These are phyloP conservation scores for Diplodia sapinea DNA, from an alignment of 2,329 filamentous ascomycete genomes.

Conservation along the genomic window DNA sequence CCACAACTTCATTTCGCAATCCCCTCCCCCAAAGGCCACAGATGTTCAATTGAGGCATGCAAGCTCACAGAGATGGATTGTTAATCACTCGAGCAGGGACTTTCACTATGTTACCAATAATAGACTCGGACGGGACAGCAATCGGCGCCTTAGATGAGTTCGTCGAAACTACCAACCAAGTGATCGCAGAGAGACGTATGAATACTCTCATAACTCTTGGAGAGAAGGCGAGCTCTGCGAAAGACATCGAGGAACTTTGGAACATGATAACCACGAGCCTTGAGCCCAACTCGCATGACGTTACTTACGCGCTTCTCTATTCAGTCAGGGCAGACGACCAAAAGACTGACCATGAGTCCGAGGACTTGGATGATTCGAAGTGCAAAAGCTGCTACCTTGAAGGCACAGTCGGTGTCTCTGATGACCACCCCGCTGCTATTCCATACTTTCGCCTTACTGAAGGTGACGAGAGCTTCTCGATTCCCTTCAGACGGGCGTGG, in stretches of 20 bases:
- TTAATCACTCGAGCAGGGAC: slow-evolving; percentile 7
- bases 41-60: neutral
- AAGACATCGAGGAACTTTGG: slow-evolving; percentile 22
- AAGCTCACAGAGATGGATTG: too few species aligned
- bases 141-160: slow-evolving; percentile 30
- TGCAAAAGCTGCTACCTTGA: slow-evolving; percentile 27
- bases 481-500: slow-evolving; percentile 28
- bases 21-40: neutral
- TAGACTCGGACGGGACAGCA: slow-evolving; percentile 18
- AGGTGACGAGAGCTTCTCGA: slow-evolving; percentile 9
- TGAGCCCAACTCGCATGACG: slow-evolving; percentile 28
- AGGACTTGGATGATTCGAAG: neutral
- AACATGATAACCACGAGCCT: slow-evolving; percentile 1
- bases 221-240: slow-evolving; percentile 24
- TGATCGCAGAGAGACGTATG: slow-evolving; percentile 27
- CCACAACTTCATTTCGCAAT: neutral
- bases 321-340: slow-evolving; percentile 6
- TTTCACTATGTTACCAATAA: slow-evolving; percentile 30
- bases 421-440: slow-evolving; percentile 14
- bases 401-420: slow-evolving; percentile 18
- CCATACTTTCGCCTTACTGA: slow-evolving; percentile 22
- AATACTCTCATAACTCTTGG: slow-evolving; percentile 25
- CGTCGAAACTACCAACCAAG: slow-evolving; percentile 22
- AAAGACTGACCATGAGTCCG: neutral
- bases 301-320: slow-evolving; percentile 26